phyloP scores from a whole-genome alignment of 2,329 filamentous ascomycete genomes.

The Ophioceras dolichostomum region DNA sequence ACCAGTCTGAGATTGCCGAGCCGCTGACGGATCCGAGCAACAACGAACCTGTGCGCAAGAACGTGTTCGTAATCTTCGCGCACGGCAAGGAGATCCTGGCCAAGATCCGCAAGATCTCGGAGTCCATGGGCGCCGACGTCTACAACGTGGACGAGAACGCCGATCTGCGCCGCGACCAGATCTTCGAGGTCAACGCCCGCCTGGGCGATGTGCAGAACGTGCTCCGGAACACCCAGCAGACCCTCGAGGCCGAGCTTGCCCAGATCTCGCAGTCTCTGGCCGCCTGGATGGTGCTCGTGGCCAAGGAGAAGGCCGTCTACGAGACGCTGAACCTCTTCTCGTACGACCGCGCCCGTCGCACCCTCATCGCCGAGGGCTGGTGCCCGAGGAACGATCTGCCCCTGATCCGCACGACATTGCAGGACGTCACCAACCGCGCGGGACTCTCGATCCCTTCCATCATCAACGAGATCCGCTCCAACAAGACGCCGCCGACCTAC shows the following conservation, averaged over 20 bases:
- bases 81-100: constrained; percentile 97
- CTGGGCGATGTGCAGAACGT: constrained; percentile 87
- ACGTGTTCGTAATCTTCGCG: constrained; percentile 98
- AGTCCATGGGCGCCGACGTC: constrained; percentile 88
- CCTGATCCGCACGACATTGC: constrained; percentile 82
- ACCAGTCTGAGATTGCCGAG: constrained; percentile 96
- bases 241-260: constrained; percentile 81
- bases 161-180: constrained; percentile 87
- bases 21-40: constrained; percentile 81
- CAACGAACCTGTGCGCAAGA: constrained; percentile 91
- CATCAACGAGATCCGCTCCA: constrained; percentile 93
- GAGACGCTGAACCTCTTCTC: constrained; percentile 93
- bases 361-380: constrained; percentile 95
- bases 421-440: constrained; percentile 92
- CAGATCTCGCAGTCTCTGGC: constrained; percentile 88
- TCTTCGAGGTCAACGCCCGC: constrained; percentile 92
- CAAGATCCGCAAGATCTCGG: constrained; percentile 98
- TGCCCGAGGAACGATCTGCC: constrained; percentile 84
- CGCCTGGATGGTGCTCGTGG: constrained; percentile 94
- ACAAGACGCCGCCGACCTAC: constrained; percentile 94
- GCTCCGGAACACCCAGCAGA: constrained; percentile 86
- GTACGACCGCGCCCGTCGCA: constrained; percentile 90
- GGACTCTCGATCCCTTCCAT: constrained; percentile 96
- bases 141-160: constrained; percentile 98
- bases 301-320: constrained; percentile 97